Percentiles rank a stretch among this genome's conserved stretches.
phyloP scores from a whole-genome alignment of 305 asterid genomes.

The Petunia hybrid region DNA sequence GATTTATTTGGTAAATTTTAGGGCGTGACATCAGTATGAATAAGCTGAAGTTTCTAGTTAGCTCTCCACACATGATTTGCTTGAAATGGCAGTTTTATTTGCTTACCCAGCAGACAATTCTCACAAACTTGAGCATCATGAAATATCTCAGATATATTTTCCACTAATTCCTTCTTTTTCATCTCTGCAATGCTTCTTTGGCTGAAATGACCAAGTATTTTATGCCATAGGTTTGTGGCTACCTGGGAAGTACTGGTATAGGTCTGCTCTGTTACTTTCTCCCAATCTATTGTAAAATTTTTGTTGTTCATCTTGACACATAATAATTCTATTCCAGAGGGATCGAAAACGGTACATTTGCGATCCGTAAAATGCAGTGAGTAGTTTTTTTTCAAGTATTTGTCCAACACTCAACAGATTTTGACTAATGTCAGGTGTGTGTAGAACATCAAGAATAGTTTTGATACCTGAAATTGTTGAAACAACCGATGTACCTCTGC shows the following conservation, averaged over 20 bases:
- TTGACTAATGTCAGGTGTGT: background rate
- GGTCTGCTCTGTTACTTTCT: background rate
- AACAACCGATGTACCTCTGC: no score
- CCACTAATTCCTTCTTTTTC: no score
- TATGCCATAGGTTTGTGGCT: background rate
- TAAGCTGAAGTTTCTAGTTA: no score
- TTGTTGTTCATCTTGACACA: background rate
- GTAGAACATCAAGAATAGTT: background rate
- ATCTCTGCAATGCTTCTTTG: background rate
- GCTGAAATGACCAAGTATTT: background rate
- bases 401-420: background rate
- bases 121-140: no score
- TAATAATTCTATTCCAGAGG: background rate
- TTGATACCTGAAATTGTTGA: no score
- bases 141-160: no score
- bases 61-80: no score
- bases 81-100: no score
- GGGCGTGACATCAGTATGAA: no score
- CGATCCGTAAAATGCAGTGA: background rate
- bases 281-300: background rate
- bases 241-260: background rate
- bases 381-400: no score
- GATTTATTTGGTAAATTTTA: no score
- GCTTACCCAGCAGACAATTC: no score
- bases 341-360: background rate